A percentile compares a stretch with the other conserved stretches of the same genome.
Conservation (phyloP, 2,329 filamentous ascomycete genomes). For the Aspergillus felis region DNA sequence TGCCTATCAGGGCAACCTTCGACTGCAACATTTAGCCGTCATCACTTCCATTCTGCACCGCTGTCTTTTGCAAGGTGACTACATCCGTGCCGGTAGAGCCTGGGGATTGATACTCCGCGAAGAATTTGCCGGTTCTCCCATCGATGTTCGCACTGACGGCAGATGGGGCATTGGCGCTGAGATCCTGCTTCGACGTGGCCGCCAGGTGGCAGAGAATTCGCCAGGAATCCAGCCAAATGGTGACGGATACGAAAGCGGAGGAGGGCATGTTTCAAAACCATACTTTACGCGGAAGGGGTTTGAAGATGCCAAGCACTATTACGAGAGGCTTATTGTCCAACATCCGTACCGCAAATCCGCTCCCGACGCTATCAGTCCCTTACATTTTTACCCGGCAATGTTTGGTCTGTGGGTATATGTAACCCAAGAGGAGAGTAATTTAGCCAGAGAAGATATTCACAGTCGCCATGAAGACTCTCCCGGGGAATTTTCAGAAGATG, state of each 20-base stretch:
- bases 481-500: conserved; percentile 30
- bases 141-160: conserved; percentile 66
- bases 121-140: conserved; percentile 50
- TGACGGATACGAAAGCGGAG: conserved; percentile 2
- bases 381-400: conserved; percentile 78
- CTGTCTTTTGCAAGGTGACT: conserved; percentile 67
- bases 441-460: conserved; percentile 40
- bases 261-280: conserved; percentile 9
- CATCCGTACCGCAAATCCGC: conserved; percentile 65
- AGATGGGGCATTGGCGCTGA: conserved; percentile 85
- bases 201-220: conserved; percentile 16
- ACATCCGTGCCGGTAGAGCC: conserved; percentile 66
- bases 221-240: not conserved
- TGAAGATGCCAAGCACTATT: conserved; percentile 62
- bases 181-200: conserved; percentile 63
- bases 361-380: conserved; percentile 58
- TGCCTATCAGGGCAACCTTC: conserved; percentile 33
- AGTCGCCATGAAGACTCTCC: conserved; percentile 18
- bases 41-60: conserved; percentile 68
- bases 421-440: conserved; percentile 57
- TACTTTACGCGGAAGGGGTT: conserved; percentile 50
- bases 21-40: conserved; percentile 58
- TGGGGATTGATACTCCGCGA: conserved; percentile 70
- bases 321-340: conserved; percentile 72
- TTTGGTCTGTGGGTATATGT: conserved; percentile 78